phyloP scores from a whole-genome alignment of 2,329 filamentous ascomycete genomes.

The Pleurostoma richardsiae region DNA sequence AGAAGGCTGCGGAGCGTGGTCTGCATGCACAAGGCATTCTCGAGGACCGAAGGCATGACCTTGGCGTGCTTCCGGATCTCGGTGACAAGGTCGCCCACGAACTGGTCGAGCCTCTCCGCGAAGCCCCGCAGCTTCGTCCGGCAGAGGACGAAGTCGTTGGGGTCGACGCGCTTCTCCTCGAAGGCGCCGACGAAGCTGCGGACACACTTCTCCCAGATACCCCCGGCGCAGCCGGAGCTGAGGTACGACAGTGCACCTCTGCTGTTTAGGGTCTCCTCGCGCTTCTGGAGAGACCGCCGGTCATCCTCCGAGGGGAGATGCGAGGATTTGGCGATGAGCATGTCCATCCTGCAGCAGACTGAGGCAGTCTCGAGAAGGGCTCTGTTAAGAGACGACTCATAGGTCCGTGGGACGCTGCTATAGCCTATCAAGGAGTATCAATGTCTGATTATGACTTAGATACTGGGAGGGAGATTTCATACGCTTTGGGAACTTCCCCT shows the following conservation, averaged over 20 bases:
- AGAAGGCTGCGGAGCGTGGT: slow-evolving; percentile 1
- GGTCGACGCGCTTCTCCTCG: not conserved
- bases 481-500: slow-evolving; percentile 2
- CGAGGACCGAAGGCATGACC: not conserved
- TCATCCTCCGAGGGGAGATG: not conserved
- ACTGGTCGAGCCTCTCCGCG: slow-evolving; percentile 2
- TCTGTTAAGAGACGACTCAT: not conserved
- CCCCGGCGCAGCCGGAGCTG: slow-evolving; percentile 1
- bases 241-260: slow-evolving; percentile 2
- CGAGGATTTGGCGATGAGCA: slow-evolving; percentile 1
- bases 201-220: slow-evolving; percentile 3
- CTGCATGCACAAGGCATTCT: slow-evolving; percentile 3
- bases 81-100: not conserved
- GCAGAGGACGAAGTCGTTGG: slow-evolving; percentile 2
- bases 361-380: slow-evolving; percentile 1
- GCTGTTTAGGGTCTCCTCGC: not conserved
- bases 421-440: not conserved
- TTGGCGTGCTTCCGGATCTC: slow-evolving; percentile 1
- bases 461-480: not conserved
- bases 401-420: not conserved
- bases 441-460: too few relatives aligned
- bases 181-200: slow-evolving; percentile 2
- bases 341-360: not conserved
- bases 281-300: not conserved
- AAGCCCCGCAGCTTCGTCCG: slow-evolving; percentile 1